These are phyloP conservation scores for Teratosphaeria gauchensis DNA, from an alignment of 2,329 filamentous ascomycete genomes.

Conservation along the genomic window DNA sequence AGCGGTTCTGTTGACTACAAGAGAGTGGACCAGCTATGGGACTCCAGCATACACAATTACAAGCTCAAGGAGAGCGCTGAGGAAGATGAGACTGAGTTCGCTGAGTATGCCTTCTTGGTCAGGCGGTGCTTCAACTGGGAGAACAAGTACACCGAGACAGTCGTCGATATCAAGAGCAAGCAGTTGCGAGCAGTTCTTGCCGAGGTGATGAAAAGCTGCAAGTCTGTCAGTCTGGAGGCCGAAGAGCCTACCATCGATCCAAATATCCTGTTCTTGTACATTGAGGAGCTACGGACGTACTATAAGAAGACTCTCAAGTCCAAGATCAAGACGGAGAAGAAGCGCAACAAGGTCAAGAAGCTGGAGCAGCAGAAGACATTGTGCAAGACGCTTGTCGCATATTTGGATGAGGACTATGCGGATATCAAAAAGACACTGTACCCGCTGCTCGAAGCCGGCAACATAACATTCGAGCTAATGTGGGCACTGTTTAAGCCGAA, in stretches of 20 bases:
- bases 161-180: conserved; percentile 80
- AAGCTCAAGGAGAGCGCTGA: conserved; percentile 58
- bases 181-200: conserved; percentile 60
- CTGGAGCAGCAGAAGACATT: conserved; percentile 51
- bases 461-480: conserved; percentile 79
- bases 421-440: conserved; percentile 70
- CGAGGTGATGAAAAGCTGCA: conserved; percentile 65
- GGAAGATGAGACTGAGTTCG: conserved; percentile 59
- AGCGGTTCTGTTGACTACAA: conserved; percentile 54
- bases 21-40: conserved; percentile 55
- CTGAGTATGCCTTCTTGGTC: conserved; percentile 75
- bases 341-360: conserved; percentile 52
- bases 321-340: conserved; percentile 47
- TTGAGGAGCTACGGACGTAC: conserved; percentile 61
- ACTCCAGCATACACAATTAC: conserved; percentile 51
- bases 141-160: conserved; percentile 64
- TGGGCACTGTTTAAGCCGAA: conserved; percentile 88
- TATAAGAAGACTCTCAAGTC: conserved; percentile 55
- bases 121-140: conserved; percentile 76
- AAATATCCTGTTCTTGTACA: conserved; percentile 49
- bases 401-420: conserved; percentile 73
- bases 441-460: conserved; percentile 67
- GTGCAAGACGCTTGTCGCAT: conserved; percentile 63
- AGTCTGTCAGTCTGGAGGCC: conserved; percentile 69
- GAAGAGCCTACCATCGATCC: conserved; percentile 58